A percentile compares a stretch with the other conserved stretches of the same genome.
phyloP scores from a whole-genome alignment of 2,329 filamentous ascomycete genomes.

The Aciculosporium take region DNA sequence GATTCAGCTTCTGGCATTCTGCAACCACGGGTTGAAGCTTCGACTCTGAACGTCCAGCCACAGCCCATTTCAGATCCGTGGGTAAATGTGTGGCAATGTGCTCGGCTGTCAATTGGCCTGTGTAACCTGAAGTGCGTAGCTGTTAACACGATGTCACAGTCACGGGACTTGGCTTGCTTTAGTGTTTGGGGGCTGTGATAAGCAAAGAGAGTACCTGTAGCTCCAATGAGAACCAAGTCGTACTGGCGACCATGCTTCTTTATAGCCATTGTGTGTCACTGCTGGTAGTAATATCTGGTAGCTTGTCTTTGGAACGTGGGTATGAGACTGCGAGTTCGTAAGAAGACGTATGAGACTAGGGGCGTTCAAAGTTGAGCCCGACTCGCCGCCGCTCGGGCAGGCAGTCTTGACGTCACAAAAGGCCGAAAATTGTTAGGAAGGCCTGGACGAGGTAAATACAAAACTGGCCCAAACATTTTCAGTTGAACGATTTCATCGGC shows the following conservation, averaged over 20 bases:
- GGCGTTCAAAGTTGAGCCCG: neutral
- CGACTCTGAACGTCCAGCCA: constrained; percentile 65
- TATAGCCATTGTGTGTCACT: constrained; percentile 24
- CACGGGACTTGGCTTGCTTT: too few species aligned
- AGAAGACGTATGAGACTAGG: neutral
- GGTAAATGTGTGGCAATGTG: constrained; percentile 58
- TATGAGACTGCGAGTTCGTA: neutral
- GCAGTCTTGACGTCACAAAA: neutral
- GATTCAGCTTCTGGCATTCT: constrained; percentile 50
- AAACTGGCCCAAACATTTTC: neutral
- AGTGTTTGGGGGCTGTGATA: too few species aligned
- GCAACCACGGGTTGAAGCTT: constrained; percentile 59
- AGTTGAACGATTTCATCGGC: neutral
- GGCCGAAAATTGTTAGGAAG: neutral
- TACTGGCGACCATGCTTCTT: constrained; percentile 39
- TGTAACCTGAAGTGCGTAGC: constrained; percentile 51
- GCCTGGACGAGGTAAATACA: neutral
- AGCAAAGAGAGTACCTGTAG: constrained; percentile 31
- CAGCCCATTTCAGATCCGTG: constrained; percentile 71
- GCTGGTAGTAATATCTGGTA: neutral
- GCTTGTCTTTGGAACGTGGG: neutral
- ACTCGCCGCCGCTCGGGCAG: neutral
- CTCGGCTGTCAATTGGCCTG: constrained; percentile 61
- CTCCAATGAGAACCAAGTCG: constrained; percentile 43
- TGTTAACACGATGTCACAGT: neutral